A percentile compares a stretch with the other conserved stretches of the same genome.
Conservation (phyloP, 139 green algal species). For the Chlorella sp. region DNA sequence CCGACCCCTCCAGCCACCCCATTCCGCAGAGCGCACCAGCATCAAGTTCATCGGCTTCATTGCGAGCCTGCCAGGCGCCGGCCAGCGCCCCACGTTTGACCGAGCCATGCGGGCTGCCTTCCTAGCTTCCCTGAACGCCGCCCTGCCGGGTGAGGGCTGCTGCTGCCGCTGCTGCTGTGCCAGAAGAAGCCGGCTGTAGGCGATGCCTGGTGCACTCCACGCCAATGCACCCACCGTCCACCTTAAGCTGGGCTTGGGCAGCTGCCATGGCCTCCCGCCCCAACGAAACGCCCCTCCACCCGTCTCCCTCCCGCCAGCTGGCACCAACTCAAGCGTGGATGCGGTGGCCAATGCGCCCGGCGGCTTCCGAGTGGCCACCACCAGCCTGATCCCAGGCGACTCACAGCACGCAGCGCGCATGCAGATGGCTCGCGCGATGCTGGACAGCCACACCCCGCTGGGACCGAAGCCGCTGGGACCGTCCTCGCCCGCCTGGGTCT, state of each 20-base stretch:
- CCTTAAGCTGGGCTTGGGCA: too few species aligned
- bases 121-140: constrained; percentile 1
- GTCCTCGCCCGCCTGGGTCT: neutral
- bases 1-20: too few species aligned
- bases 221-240: neutral
- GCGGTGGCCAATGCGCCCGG: neutral
- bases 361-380: constrained; percentile 12
- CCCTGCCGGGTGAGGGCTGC: constrained; percentile 2
- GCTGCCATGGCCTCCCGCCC: neutral
- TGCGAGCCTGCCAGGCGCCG: neutral
- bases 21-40: constrained; percentile 12
- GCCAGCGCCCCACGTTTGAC: neutral
- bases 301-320: too few species aligned
- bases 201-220: too few species aligned
- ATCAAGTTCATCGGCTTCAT: neutral
- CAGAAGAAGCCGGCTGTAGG: neutral
- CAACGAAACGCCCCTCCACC: neutral
- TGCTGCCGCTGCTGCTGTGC: neutral
- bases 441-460: neutral
- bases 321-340: neutral
- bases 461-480: neutral
- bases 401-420: neutral
- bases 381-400: neutral
- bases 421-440: neutral
- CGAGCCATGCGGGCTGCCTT: neutral